Evolutionary conservation across 306 rosid genomes (phyloP), one percentile per base, ranked within the genome.

Genomic region (Rosa lucieae): DNA sequence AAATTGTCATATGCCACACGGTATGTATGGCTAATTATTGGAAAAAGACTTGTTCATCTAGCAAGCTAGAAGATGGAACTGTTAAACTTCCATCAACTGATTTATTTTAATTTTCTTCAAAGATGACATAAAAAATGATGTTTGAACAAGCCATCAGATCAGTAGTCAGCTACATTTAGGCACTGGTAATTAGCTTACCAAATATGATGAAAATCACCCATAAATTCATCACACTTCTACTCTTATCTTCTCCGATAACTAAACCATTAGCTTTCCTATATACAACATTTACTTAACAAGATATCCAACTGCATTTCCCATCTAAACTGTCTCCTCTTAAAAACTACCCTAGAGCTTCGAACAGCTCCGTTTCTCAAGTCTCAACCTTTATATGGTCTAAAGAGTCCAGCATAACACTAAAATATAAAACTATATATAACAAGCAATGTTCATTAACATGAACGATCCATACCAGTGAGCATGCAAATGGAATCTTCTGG

Each of bases 401-500:
- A 8, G 10, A 56, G 4, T 2, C 0, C 21, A 56, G 42, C 2
- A 5, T 13, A 35, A 63, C 43, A 13, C 15, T 23, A 3, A 4
- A 8, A 61, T 1, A 14, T 51, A 51, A 51, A 51, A 15, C 8
- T 29, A 29, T 29, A 29, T 15, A 42, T 26, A 20, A 62, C 44
- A 32, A 47, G 29, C 39, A 47, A 40, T 67, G 20, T 29, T 13
- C 2, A 29, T 29, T 29, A 72, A 35, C 23, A 68, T 4, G 40
- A 20, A 17, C 23, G 18, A 0, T 29, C 32, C 32, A 29, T 91
- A 92, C 99, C 98, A 2, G 98, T 95, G 75, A 95, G 99, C 99
- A 93, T 95, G 70, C 93, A 83, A 72, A 95, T 93, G 40, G 96
- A 95, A 10, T 91, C 85, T 44, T 87, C 92, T 0, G 99, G 97